phyloP scores from a whole-genome alignment of 1,284 basidiomycete genomes.

The Fistulina hepatica region DNA sequence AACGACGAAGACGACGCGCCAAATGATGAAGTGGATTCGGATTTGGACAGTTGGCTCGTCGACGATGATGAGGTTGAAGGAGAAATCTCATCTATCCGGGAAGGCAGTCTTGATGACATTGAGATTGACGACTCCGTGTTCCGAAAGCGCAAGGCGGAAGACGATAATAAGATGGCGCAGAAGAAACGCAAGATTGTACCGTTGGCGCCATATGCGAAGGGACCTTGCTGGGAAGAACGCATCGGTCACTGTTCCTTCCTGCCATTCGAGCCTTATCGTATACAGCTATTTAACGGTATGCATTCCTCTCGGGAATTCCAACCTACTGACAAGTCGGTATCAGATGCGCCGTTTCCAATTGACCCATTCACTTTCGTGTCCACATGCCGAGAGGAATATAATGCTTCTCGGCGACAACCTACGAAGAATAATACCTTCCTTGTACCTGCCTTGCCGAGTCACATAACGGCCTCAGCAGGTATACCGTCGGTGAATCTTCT shows the following conservation, averaged over 20 bases:
- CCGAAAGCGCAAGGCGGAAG: conserved; percentile 44
- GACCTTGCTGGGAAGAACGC: conserved; percentile 61
- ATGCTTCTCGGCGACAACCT: no score
- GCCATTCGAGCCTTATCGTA: conserved; percentile 55
- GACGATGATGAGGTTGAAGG: conserved; percentile 61
- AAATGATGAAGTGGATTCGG: conserved; percentile 48
- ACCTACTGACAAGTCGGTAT: conserved; percentile 4
- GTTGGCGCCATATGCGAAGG: conserved; percentile 66
- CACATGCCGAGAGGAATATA: conserved; percentile 23
- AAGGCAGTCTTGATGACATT: conserved; percentile 18
- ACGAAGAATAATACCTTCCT: conserved; percentile 24
- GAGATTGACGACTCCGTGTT: conserved; percentile 14
- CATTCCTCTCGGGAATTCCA: conserved; percentile 1
- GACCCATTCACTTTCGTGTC: conserved; percentile 72
- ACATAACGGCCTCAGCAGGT: conserved; percentile 16
- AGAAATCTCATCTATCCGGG: conserved; percentile 30
- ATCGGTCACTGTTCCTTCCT: conserved; percentile 53
- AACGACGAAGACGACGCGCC: conserved; percentile 62
- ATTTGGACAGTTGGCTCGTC: conserved; percentile 66
- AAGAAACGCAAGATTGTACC: conserved; percentile 66
- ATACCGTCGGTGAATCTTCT: no score
- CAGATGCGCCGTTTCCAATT: conserved; percentile 64
- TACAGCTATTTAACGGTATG: conserved; percentile 72
- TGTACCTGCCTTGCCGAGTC: conserved; percentile 31
- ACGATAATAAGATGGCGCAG: conserved; percentile 35